Evolutionary conservation across 2,329 filamentous ascomycete genomes (phyloP), one percentile per base, ranked within the genome.

Genomic region (Neonectria coccinea): DNA sequence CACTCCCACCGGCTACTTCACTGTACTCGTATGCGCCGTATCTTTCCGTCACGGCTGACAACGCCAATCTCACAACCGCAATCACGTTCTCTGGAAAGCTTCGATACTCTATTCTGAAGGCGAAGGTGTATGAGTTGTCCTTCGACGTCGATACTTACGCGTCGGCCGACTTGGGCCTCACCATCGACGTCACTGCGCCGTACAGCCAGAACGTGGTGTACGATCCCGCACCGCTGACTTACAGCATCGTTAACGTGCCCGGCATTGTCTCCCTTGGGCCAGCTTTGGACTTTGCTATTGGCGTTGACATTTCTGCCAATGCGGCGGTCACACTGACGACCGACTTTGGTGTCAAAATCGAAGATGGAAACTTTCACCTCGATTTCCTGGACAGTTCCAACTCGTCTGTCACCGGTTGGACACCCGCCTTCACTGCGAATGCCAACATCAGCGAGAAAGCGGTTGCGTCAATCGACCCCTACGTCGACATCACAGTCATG

Each of bases 101-200:
- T n/a, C 73, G 75, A 53, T 83, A 81, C 71, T 78, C 77, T 65
- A 78, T 82, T 65, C 70, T 74, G 51, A 64, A 65, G n/a, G 72
- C 73, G 44, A 70, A 74, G 44, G 68, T 81, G 5, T 68, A 80
- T 47, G 69, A 74, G 27, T 74, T 83, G 5, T 79, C 78, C 70
- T 80, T 84, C 48, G 80, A 83, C 64, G 75, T 83, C 64, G 79
- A 82, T 56, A 75, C 80, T 22, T 68, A 70, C 22, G 74, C 82
- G 56, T 74, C 73, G 16, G 77, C 79, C 2, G 74, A 78, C 36
- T 65, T 83, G 3, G 77, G 68, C 18, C 56, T 84, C 25, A 76
- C 75, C 33, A 74, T 79, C 41, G 73, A 76, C 16, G 73, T 81
- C 8, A 73, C 68, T 3, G 76, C 76, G 0, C 65, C 77, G 2